phyloP scores from a whole-genome alignment of 331 rosid species.

The Quercus lobata region DNA sequence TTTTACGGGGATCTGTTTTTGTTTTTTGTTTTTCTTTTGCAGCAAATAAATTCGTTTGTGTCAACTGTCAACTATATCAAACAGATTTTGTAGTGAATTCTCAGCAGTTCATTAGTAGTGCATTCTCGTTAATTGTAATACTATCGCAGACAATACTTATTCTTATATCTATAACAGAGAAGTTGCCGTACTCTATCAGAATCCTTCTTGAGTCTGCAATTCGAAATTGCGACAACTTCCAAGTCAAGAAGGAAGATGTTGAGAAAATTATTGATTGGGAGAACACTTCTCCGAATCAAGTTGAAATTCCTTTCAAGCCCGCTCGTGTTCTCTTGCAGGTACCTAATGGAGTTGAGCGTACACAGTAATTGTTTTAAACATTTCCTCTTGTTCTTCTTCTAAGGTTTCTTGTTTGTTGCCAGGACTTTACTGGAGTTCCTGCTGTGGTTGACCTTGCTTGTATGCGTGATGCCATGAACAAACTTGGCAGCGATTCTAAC shows the following conservation, averaged over 20 bases:
- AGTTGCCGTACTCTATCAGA: conserved; percentile 76
- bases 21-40: neutral
- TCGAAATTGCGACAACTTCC: conserved; percentile 87
- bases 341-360: conserved; percentile 1
- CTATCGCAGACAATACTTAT: conserved; percentile 8
- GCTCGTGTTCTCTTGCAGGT: conserved; percentile 98
- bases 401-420: conserved; percentile 7
- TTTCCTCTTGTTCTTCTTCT: neutral
- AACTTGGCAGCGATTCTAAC: conserved; percentile 83
- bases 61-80: neutral
- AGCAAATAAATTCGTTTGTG: neutral
- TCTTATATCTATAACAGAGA: conserved; percentile 46
- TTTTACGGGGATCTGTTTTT: neutral
- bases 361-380: neutral
- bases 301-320: conserved; percentile 94
- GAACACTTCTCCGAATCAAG: conserved; percentile 63
- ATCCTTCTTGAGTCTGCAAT: conserved; percentile 85
- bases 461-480: conserved; percentile 97
- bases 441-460: conserved; percentile 93
- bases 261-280: conserved; percentile 96
- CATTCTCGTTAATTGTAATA: neutral
- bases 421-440: conserved; percentile 97
- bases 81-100: neutral
- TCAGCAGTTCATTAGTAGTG: neutral
- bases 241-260: conserved; percentile 83